These are phyloP conservation scores for Paraleonurus japonicus DNA, from an alignment of 257 asterid genomes.

Conservation along the genomic window DNA sequence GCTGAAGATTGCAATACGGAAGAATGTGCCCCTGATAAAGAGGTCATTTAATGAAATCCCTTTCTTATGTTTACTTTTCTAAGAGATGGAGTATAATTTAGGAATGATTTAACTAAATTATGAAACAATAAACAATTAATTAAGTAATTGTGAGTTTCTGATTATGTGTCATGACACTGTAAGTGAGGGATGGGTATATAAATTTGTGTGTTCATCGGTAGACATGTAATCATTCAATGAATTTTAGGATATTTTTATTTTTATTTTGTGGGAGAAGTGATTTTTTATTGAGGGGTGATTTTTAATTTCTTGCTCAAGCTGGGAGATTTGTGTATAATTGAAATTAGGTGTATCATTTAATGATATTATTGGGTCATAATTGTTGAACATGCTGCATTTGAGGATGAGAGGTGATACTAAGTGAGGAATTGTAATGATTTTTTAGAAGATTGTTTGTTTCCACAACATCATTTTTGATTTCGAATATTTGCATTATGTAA, in stretches of 20 bases:
- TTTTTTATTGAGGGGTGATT: neutral
- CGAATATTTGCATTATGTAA: neutral
- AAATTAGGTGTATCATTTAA: neutral
- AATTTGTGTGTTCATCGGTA: no score
- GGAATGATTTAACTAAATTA: no score
- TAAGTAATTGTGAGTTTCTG: no score
- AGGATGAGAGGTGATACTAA: neutral
- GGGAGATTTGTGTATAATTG: neutral
- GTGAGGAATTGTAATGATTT: neutral
- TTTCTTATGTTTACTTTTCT: neutral
- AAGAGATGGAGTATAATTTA: no score
- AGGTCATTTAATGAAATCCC: no score
- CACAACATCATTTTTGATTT: neutral
- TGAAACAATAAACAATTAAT: no score
- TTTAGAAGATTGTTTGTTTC: neutral
- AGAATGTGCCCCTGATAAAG: constrained; percentile 97
- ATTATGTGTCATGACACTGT: no score
- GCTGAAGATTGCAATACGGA: constrained; percentile 71
- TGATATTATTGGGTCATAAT: neutral
- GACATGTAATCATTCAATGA: no score
- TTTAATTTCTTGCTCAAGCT: no score
- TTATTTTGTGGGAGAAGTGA: neutral
- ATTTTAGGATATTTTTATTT: neutral
- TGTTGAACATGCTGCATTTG: neutral
- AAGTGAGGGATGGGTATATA: no score